A percentile compares a stretch with the other conserved stretches of the same genome.
Conservation (phyloP, 345 rosid genomes). For the Eucalyptus cloeziana region DNA sequence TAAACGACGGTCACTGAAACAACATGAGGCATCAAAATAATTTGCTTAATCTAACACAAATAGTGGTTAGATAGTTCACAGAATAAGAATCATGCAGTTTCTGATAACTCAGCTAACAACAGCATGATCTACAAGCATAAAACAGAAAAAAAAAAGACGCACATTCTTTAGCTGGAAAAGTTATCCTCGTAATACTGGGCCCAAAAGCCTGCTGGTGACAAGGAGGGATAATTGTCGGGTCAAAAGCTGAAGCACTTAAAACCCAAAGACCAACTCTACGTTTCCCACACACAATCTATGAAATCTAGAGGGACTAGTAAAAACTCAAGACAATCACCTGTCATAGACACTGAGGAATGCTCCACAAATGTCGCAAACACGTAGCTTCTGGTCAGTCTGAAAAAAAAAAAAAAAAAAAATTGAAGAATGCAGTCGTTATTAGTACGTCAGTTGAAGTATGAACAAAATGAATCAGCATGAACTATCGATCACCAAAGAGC, state of each 20-base stretch:
- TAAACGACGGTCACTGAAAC: constrained; percentile 92
- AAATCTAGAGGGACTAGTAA: not conserved
- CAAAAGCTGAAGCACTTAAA: constrained; percentile 92
- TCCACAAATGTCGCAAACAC: constrained; percentile 99
- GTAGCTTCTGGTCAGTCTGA: constrained; percentile 99
- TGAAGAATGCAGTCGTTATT: not conserved
- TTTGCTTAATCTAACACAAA: constrained; percentile 2
- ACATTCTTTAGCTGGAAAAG: constrained; percentile 99
- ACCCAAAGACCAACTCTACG: constrained; percentile 44
- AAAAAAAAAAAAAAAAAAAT: not conserved
- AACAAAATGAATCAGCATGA: not conserved
- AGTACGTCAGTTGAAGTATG: not conserved
- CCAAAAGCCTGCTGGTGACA: constrained; percentile 99
- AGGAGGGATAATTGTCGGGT: constrained; percentile 88
- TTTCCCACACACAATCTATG: constrained; percentile 21
- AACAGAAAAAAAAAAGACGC: constrained; percentile 72
- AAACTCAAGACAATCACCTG: constrained; percentile 43
- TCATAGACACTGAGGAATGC: constrained; percentile 99
- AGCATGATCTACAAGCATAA: constrained; percentile 56
- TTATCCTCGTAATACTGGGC: constrained; percentile 99
- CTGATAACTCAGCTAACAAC: constrained; percentile 31
- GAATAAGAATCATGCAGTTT: not conserved
- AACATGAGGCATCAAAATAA: constrained; percentile 3
- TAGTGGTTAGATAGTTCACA: not conserved
- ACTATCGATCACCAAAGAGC: not conserved